Base-by-base conservation (phyloP, 352 stramenopile species). In the Phytophthora fragariae region DNA sequence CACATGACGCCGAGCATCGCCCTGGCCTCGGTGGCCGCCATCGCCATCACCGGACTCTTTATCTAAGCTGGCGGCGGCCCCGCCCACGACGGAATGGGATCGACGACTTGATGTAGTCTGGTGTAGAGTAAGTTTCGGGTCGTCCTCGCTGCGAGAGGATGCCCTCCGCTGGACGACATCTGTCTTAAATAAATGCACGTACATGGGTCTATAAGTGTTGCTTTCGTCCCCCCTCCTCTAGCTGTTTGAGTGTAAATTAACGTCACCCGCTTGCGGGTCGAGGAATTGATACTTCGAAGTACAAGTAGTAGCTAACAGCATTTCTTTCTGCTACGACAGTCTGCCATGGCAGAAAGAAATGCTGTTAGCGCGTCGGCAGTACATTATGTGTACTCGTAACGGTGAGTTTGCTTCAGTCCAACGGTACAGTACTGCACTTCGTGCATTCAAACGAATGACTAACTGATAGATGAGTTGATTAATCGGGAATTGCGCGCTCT, bases 11-110 rank as follows among this genome's bases (percentile, higher is more conserved):
- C 73, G 14, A 73, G 63, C 55, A 64, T 79, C 41, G 73, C 68
- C 15, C 47, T 74, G 19, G 69, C 56, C 8, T 68, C 68, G 54
- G 55, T 72, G 39, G 64, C 69, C 10, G 56, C 53, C 27, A 57
- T 77, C 31, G 64, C 50, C 31, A 74, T 80, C 41, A 71, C 64
- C 39, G 69, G 63, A 70, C 56, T 77, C 55, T 77, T 80, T 73
- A 65, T 80, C 63, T 80, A 74, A 76, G 63, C 29, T 57, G 15
- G 37, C 35, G 63, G 65, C 60, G 53, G 31, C 41, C 46, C 21
- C 56, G 35, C 70, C 65, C 70, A 77, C 65, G 60, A 75, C 55
- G 61, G 61, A 77, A 75, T 70, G 71, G 71, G 64, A 72, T 67
- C 29, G 46, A 70, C 27, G 53, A 64, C 44, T 68, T 66, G 58